Base-by-base conservation (phyloP, 228 moss, liverwort and hornwort species). In the Sphagnum magellanicum region DNA sequence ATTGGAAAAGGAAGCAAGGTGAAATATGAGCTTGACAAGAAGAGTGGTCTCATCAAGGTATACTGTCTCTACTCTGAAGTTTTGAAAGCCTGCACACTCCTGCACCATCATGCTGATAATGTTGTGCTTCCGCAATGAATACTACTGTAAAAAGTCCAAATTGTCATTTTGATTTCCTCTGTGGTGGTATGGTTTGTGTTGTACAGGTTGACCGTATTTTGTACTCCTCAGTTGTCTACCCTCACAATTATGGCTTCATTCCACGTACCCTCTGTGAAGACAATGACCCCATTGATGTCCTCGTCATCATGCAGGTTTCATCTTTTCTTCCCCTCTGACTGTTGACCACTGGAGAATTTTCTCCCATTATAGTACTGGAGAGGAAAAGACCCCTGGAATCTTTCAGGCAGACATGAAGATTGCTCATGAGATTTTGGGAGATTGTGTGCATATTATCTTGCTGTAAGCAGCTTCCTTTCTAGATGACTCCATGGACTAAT, bases 241-340 rank as follows among this genome's bases (percentile, higher is more conserved):
- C 96, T 49, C 92, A 92, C 80, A 96, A 96, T 80, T 92, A 92
- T 61, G 95, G 95, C 53, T 96, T 96, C 81, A 89, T 96, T 64
- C 96, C 96, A 16, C 86, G 96, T 64, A 96, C 92, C 47, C 89
- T 96, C 6, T 91, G 96, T 74, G 93, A 96, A 13, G 96, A 96
- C 74, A 82, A 96, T 71, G 96, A 96, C 67, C 96, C 91, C 67
- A 84, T 96, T 69, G 93, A 88, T 70, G 91, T 91, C 69, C 83
- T 96, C 4, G 89, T 96, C 52, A 86, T 92, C 6, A 92, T 92
- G 93, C 96, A 95, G 89, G 95, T 85, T 11, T 4, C 47, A 64
- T 49, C 48, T 64, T 49, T 13, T 0, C 12, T 66, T 66, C 12
- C 5, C 14, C 62, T 62, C 15, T 62, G 62, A 8, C 12, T 55